Conservation (phyloP, 2,329 filamentous ascomycete genomes). For the Ilyonectria sp. region DNA sequence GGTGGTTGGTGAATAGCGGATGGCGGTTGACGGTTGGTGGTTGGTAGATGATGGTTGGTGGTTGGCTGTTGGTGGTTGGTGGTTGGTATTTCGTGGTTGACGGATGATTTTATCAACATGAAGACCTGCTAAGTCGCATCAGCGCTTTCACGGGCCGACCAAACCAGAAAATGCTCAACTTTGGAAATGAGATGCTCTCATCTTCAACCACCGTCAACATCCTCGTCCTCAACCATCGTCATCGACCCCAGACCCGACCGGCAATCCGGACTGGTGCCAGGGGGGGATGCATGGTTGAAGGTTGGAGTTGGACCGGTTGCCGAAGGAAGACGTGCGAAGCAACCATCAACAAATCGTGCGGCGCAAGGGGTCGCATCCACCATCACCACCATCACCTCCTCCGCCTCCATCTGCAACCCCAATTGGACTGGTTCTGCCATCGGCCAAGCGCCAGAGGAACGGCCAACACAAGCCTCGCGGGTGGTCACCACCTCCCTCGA, state of each 20-base stretch:
- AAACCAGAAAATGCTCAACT: conserved; percentile 6
- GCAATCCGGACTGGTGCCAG: conserved; percentile 6
- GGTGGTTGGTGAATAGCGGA: no score
- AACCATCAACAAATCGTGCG: conserved; percentile 23
- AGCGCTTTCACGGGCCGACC: conserved; percentile 2
- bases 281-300: conserved; percentile 2
- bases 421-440: conserved; percentile 15
- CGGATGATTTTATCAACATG: neutral
- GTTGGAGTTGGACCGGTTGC: conserved; percentile 20
- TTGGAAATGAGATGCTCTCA: conserved; percentile 18
- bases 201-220: conserved; percentile 7
- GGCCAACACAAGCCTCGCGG: conserved; percentile 12
- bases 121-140: conserved; percentile 3
- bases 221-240: conserved; percentile 9
- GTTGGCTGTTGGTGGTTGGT: neutral
- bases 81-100: neutral
- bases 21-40: no score
- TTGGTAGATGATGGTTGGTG: neutral
- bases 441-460: conserved; percentile 2
- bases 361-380: conserved; percentile 20
- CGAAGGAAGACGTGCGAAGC: conserved; percentile 17
- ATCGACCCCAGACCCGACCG: conserved; percentile 8
- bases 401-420: conserved; percentile 3
- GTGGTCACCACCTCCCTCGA: conserved; percentile 10
- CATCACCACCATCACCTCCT: conserved; percentile 6